Conservation (phyloP, 768 basidiomycete genomes). For the Calocybe indica region DNA sequence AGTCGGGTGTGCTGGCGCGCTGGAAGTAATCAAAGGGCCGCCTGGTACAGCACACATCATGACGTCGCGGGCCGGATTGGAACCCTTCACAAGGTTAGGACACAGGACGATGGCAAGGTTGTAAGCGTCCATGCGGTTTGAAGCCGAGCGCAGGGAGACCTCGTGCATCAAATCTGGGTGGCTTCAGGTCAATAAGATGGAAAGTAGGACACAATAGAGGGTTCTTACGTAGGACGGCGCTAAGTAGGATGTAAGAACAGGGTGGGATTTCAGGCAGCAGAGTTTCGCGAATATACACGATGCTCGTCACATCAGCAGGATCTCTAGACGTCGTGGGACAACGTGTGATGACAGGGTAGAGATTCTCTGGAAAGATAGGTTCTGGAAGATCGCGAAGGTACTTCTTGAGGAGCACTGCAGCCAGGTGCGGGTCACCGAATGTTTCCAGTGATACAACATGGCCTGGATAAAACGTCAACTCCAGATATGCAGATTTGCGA, state of each 20-base stretch:
- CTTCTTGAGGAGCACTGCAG: constrained; percentile 83
- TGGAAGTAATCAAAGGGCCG: constrained; percentile 15
- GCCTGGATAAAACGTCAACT: constrained; percentile 31
- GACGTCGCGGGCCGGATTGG: constrained; percentile 66
- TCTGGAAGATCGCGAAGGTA: constrained; percentile 76
- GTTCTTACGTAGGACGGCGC: constrained; percentile 55
- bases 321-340: constrained; percentile 59
- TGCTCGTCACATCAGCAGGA: constrained; percentile 47
- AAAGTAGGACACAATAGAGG: neutral
- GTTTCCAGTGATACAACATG: constrained; percentile 74
- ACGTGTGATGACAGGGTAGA: constrained; percentile 58
- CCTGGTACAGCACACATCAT: constrained; percentile 64
- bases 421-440: constrained; percentile 73
- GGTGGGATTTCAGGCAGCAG: constrained; percentile 64
- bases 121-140: constrained; percentile 77
- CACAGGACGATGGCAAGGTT: constrained; percentile 77
- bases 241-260: constrained; percentile 70
- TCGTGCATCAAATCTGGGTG: constrained; percentile 71
- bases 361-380: constrained; percentile 67
- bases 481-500: neutral
- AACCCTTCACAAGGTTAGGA: constrained; percentile 72
- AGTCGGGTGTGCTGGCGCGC: neutral
- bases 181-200: constrained; percentile 10
- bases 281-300: constrained; percentile 63
- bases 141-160: constrained; percentile 58